Conservation (phyloP, 2,329 filamentous ascomycete species). For the Fusarium palustre region DNA sequence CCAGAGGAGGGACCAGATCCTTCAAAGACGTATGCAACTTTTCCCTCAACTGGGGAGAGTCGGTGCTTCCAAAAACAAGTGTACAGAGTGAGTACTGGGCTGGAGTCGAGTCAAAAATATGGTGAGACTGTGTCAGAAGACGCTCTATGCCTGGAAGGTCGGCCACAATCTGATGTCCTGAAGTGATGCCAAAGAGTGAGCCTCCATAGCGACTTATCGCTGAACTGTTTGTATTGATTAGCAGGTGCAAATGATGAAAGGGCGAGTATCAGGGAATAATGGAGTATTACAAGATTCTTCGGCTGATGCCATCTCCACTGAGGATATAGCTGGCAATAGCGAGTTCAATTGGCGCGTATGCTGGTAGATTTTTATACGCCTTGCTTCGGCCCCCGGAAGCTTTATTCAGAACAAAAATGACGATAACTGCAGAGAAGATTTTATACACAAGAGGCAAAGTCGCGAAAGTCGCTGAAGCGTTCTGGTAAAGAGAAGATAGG, state of each 20-base stretch:
- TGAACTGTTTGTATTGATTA: slow-evolving; percentile 4
- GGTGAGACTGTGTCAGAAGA: slow-evolving; percentile 25
- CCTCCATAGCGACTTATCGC: slow-evolving; percentile 22
- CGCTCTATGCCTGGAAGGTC: slow-evolving; percentile 35
- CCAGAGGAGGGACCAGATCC: slow-evolving; percentile 27
- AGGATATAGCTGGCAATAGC: slow-evolving; percentile 26
- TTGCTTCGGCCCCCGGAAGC: background rate
- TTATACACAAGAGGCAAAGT: background rate
- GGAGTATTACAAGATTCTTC: slow-evolving; percentile 24
- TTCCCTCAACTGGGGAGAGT: slow-evolving; percentile 9
- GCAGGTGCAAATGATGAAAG: background rate
- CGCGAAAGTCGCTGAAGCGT: background rate
- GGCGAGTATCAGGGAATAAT: too few species aligned
- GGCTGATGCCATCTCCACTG: slow-evolving; percentile 18
- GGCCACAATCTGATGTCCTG: slow-evolving; percentile 29
- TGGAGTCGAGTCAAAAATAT: slow-evolving; percentile 18
- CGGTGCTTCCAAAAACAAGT: slow-evolving; percentile 30
- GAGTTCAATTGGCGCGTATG: slow-evolving; percentile 28
- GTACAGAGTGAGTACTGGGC: slow-evolving; percentile 30
- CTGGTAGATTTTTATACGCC: background rate
- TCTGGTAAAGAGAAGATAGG: background rate
- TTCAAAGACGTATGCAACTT: slow-evolving; percentile 19
- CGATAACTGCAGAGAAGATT: background rate
- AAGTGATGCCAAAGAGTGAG: slow-evolving; percentile 40
- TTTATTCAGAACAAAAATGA: background rate